Base-by-base conservation (phyloP, 1,139 yeast genomes). In the Oligophagozyma castellii region DNA sequence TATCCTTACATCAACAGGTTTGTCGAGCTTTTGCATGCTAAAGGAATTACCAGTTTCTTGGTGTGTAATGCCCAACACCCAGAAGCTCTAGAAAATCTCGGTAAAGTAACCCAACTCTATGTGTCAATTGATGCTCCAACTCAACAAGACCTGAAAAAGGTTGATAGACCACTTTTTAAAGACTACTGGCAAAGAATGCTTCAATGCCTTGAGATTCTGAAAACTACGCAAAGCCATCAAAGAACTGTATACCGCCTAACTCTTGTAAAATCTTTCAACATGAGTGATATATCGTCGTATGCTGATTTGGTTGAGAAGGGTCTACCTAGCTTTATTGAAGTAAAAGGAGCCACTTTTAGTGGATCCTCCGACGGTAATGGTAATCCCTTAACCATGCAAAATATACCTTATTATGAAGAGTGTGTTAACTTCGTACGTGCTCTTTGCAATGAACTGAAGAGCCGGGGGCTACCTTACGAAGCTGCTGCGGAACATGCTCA, bases 1-100 rank as follows among this genome's bases (percentile, higher is more conserved):
- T 83, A 84, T 50, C 95, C 95, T 2, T 73, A 84, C 46, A 84
- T 84, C 51, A 83, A 80, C 51, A 83, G 76, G 49, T 84, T 84
- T 48, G 72, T 83, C 23, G 70, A 65, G 5, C 68, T 84, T 73
- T 61, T 86, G 31, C 95, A 84, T 46, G 75, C 69, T 23, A 66
- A 71, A 46, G 75, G 68, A 27, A 84, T 84, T 28, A 78, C 93
- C 2, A 75, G 93, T 32, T 84, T 84, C 55, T 63, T 84, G 47
- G 95, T 84, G 11, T 84, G 95, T 58, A 84, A 84, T 52, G 95
- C 95, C 6, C 95, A 84, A 57, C 95, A 84, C 55, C 95, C 95
- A 2, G 86, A 76, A 35, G 77, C 83, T 37, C 62, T 84, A 39
- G 73, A 69, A 14, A 63, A 65, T 5, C 60, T 84, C 46, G 56